A percentile compares a stretch with the other conserved stretches of the same genome.
Evolutionary conservation across 2,329 filamentous ascomycete genomes (phyloP).

Genomic region (Alternaria novae-zelandiae): DNA sequence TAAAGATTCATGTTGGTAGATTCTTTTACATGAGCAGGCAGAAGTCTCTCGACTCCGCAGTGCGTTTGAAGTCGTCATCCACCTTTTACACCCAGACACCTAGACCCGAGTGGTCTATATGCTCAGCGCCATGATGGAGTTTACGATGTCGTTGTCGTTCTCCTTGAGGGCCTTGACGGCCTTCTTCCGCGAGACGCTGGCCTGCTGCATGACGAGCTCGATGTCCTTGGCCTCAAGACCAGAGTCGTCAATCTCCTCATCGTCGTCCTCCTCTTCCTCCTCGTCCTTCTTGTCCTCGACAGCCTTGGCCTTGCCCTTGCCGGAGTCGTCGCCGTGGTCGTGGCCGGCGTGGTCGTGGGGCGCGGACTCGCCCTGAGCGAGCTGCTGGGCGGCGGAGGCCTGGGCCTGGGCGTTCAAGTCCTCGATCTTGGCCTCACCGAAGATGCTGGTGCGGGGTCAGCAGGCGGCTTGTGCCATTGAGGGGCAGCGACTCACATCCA

Average conservation of each 20-base stretch:
- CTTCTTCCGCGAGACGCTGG: constrained; percentile 96
- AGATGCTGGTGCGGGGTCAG: constrained; percentile 71
- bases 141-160: constrained; percentile 99
- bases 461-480: constrained; percentile 13
- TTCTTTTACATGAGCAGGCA: constrained; percentile 33
- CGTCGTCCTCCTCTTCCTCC: constrained; percentile 71
- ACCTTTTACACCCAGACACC: constrained; percentile 14
- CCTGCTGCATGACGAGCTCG: constrained; percentile 98
- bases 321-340: constrained; percentile 74
- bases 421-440: constrained; percentile 99
- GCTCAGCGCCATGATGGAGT: constrained; percentile 97
- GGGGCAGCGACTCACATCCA: constrained; percentile 81
- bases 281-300: constrained; percentile 65
- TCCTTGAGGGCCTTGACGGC: constrained; percentile 98
- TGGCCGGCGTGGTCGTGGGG: constrained; percentile 73
- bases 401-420: constrained; percentile 98
- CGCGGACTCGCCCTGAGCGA: constrained; percentile 74
- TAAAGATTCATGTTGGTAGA: constrained; percentile 32
- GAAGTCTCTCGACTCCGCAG: constrained; percentile 17
- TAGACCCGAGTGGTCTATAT: constrained; percentile 50
- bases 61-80: constrained; percentile 23
- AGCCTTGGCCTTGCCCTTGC: constrained; percentile 69
- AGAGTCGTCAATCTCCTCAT: constrained; percentile 91
- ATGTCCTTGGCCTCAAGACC: constrained; percentile 99
- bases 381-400: constrained; percentile 92